These are phyloP conservation scores for Bretschneidera sinensis DNA, from an alignment of 345 rosid species.

Conservation along the genomic window DNA sequence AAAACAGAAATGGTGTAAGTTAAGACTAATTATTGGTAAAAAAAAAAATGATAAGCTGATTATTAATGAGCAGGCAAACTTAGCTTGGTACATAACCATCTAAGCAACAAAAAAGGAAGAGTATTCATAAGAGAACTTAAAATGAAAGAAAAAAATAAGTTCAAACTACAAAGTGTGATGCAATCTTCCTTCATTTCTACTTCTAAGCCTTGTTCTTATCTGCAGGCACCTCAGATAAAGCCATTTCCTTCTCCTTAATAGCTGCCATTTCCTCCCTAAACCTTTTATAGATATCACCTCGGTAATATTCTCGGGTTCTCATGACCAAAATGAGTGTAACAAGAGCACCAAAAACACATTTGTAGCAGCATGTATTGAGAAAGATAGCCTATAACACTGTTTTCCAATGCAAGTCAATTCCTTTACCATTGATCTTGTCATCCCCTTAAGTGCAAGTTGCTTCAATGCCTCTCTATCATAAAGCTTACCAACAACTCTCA, in stretches of 20 bases:
- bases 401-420: conserved; percentile 40
- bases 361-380: conserved; percentile 37
- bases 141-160: too few relatives aligned
- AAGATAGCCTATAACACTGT: conserved; percentile 45
- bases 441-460: conserved; percentile 34
- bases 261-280: conserved; percentile 36
- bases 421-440: conserved; percentile 12
- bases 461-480: conserved; percentile 46
- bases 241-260: conserved; percentile 35
- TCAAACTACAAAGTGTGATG: too few relatives aligned
- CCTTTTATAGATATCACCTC: conserved; percentile 51
- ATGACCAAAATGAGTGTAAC: conserved; percentile 37
- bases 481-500: conserved; percentile 43
- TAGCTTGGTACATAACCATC: too few relatives aligned
- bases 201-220: too few relatives aligned
- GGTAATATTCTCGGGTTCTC: conserved; percentile 46
- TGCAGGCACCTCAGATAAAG: too few relatives aligned
- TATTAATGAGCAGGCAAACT: too few relatives aligned
- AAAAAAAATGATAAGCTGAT: too few relatives aligned
- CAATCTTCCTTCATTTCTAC: too few relatives aligned
- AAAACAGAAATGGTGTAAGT: too few relatives aligned
- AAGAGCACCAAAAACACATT: conserved; percentile 31
- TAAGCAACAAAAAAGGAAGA: too few relatives aligned
- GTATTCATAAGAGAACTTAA: too few relatives aligned
- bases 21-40: too few relatives aligned